Percentiles rank a stretch among this genome's conserved stretches.
phyloP scores from a whole-genome alignment of 495 filamentous ascomycete genomes.

The Hypoxylon intermedium region DNA sequence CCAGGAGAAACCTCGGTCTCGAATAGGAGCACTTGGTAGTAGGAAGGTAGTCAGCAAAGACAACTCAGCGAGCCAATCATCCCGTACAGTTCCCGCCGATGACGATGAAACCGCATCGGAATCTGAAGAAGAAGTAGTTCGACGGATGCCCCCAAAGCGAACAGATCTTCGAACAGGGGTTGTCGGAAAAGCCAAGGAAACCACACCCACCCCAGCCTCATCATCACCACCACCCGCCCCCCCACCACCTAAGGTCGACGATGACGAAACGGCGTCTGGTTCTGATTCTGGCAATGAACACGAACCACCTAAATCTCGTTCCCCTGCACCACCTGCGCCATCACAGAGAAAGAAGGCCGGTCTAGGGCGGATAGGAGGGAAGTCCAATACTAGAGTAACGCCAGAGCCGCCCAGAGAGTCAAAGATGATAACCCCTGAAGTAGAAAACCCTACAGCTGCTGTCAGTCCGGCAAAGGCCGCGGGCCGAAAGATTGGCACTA shows the following conservation, averaged over 20 bases:
- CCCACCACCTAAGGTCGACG: conserved; percentile 9
- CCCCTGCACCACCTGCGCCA: conserved; percentile 31
- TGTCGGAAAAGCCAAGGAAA: conserved; percentile 23
- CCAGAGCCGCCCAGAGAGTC: conserved; percentile 37
- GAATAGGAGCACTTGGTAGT: conserved; percentile 42
- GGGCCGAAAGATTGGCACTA: conserved; percentile 43
- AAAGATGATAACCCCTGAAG: conserved; percentile 28
- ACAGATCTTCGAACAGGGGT: conserved; percentile 22
- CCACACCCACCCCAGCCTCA: conserved; percentile 23
- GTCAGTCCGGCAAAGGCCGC: conserved; percentile 34
- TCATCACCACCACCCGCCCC: conserved; percentile 17
- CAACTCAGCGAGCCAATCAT: conserved; percentile 27
- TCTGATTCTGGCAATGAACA: conserved; percentile 30
- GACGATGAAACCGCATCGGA: conserved; percentile 43
- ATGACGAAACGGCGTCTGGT: conserved; percentile 54
- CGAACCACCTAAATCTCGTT: not conserved
- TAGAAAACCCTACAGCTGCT: conserved; percentile 21
- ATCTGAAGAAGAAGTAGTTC: conserved; percentile 27
- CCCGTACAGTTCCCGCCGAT: conserved; percentile 30
- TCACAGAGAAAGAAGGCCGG: conserved; percentile 36
- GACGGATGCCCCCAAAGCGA: conserved; percentile 5
- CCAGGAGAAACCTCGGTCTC: conserved; percentile 13
- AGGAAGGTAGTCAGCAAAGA: conserved; percentile 23
- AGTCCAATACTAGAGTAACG: conserved; percentile 25
- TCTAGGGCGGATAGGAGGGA: conserved; percentile 56